A percentile compares a stretch with the other conserved stretches of the same genome.
phyloP scores from a whole-genome alignment of 176 grass and related monocot genomes.

The Oryza australiensis region DNA sequence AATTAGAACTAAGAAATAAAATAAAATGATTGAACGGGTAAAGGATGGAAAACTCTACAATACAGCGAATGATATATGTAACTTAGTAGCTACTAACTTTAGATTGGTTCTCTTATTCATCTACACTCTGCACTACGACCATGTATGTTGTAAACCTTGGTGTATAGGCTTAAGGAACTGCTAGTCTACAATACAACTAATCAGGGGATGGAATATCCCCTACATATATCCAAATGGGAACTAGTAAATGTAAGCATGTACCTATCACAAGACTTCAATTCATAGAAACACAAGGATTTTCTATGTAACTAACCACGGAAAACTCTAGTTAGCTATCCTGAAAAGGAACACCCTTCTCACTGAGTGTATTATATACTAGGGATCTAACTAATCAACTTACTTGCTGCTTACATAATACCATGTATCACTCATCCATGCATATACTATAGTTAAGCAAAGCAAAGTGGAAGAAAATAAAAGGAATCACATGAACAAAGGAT shows the following conservation, averaged over 20 bases:
- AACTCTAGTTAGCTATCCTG: neutral
- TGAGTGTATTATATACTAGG: neutral
- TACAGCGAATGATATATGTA: neutral
- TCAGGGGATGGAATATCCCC: neutral
- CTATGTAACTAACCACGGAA: neutral
- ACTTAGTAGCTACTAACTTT: constrained; percentile 4
- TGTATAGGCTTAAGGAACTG: neutral
- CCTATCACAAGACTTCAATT: neutral
- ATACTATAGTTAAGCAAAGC: neutral
- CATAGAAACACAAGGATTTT: constrained; percentile 1
- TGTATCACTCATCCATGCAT: neutral
- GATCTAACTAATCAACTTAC: neutral
- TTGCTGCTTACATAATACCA: neutral
- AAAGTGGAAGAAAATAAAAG: neutral
- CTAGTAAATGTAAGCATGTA: constrained; percentile 1
- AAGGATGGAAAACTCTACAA: neutral
- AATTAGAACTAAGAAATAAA: constrained; percentile 10
- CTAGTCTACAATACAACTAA: neutral
- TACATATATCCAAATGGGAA: neutral
- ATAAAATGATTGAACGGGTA: neutral
- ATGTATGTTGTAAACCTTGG: neutral
- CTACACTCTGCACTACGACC: neutral
- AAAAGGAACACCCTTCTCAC: neutral
- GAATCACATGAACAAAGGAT: neutral
- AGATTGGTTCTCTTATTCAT: neutral